Evolutionary conservation across 441 rosid genomes (phyloP).

Genomic region (Aquilaria agallochum): DNA sequence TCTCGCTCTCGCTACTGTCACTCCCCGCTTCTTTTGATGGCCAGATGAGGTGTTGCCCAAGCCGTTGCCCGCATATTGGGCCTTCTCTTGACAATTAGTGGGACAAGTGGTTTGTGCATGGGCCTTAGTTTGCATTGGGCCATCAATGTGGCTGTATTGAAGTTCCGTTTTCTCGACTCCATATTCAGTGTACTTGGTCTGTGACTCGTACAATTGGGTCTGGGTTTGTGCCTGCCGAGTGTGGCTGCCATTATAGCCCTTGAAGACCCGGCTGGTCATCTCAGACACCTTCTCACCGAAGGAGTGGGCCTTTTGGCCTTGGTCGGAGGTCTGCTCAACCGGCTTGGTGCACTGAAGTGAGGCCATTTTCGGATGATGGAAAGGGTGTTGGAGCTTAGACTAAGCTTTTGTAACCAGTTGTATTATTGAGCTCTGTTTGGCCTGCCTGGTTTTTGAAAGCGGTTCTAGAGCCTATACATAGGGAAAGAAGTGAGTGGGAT

Average conservation of each 20-base stretch:
- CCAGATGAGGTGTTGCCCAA: conserved; percentile 10
- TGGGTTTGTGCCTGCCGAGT: conserved; percentile 8
- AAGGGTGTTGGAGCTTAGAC: neutral
- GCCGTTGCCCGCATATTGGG: conserved; percentile 1
- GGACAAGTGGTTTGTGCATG: neutral
- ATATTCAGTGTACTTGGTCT: conserved; percentile 11
- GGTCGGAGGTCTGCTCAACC: conserved; percentile 20
- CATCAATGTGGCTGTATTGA: conserved; percentile 4
- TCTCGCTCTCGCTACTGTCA: conserved; percentile 40
- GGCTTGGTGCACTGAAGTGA: conserved; percentile 15
- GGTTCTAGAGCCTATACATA: conserved; percentile 13
- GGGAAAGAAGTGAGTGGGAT: conserved; percentile 14
- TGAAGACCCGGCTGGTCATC: conserved; percentile 15
- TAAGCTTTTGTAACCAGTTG: neutral
- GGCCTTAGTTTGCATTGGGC: neutral
- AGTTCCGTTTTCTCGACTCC: conserved; percentile 13
- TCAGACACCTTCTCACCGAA: conserved; percentile 16
- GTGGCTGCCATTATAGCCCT: conserved; percentile 7
- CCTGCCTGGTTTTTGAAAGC: conserved; percentile 5
- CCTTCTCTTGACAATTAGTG: neutral
- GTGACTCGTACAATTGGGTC: conserved; percentile 15
- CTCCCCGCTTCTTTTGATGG: conserved; percentile 17
- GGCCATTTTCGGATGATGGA: conserved; percentile 17
- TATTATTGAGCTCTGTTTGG: conserved; percentile 1
- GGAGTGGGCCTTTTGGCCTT: conserved; percentile 18